Evolutionary conservation across 2,329 filamentous ascomycete species (phyloP).

Genomic region (Botrytis deweyae): DNA sequence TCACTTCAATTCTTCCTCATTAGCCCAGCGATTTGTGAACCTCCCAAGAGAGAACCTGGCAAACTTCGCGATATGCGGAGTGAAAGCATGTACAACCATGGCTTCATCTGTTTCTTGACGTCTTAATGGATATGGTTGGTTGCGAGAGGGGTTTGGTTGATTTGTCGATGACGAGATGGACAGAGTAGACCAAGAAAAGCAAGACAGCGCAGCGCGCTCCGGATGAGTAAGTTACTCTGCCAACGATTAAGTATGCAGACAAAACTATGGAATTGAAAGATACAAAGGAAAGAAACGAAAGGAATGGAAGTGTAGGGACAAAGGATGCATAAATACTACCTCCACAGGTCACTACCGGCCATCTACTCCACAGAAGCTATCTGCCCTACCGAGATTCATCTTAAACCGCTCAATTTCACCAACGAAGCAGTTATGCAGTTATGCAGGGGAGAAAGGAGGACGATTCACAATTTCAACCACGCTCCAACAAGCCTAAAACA

Average conservation of each 20-base stretch:
- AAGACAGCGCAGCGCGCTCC: constrained; percentile 3
- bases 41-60: constrained; percentile 13
- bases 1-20: constrained; percentile 21
- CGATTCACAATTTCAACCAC: background rate
- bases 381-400: constrained; percentile 10
- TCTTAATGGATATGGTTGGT: background rate
- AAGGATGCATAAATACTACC: constrained; percentile 1
- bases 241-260: background rate
- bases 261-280: background rate
- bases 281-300: background rate
- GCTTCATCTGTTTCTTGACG: background rate
- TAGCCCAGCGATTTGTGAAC: constrained; percentile 19
- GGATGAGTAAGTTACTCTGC: constrained; percentile 1
- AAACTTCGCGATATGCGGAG: constrained; percentile 15
- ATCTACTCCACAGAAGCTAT: constrained; percentile 4
- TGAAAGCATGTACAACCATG: constrained; percentile 8
- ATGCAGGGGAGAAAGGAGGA: constrained; percentile 10
- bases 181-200: background rate
- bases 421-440: background rate
- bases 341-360: background rate
- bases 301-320: background rate
- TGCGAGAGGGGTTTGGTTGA: too few species aligned
- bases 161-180: background rate
- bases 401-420: constrained; percentile 4
- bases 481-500: constrained; percentile 2